Evolutionary conservation across 2,329 filamentous ascomycete genomes (phyloP), one percentile per base, ranked within the genome.

Genomic region (Botrytis squamosa): DNA sequence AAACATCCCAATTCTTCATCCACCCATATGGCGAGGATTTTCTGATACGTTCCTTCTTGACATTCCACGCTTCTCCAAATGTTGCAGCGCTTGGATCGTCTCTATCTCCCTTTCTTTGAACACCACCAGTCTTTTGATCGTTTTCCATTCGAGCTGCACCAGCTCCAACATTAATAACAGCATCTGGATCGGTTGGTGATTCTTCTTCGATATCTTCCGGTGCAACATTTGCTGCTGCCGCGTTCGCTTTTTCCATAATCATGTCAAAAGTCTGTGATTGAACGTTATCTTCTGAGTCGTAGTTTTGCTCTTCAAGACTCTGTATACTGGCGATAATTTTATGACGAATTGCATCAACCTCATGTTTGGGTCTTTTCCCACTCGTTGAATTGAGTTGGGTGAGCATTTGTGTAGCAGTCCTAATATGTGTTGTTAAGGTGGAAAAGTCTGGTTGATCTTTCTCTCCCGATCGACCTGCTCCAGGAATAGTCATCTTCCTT

Each of bases 271-370:
- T 95, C 29, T 93, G 92, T 0, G 89, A 87, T 74, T 90, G 87
- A 7, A 79, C 78, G n/a, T 85, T 85, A 68, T 94, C 92, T 75
- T 94, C 92, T 3, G 89, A 84, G 68, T 94, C 90, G 78, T 96
- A 96, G 80, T 90, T 95, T 81, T 95, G 92, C 82, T 96, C 93
- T 82, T 96, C 93, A 14, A 96, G 84, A 77, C 88, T 94, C 81
- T 96, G 93, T 93, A 96, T 96, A 81, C 93, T 95, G 4, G 93
- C 93, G 78, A 96, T 96, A 76, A 96, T 96, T 83, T 93, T 94
- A 59, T 92, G 90, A 77, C 93, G 88, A 81, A 96, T 96, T 12
- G 93, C 92, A 29, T 92, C 93, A 7, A 96, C 93, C 82, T 96
- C 93, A 44, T 90, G 89, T 80, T 89, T 92, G 1, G 93, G 93